These are phyloP conservation scores for Chytriomyces hyalinus DNA, from an alignment of 192 early-diverging fungal species.

Conservation along the genomic window DNA sequence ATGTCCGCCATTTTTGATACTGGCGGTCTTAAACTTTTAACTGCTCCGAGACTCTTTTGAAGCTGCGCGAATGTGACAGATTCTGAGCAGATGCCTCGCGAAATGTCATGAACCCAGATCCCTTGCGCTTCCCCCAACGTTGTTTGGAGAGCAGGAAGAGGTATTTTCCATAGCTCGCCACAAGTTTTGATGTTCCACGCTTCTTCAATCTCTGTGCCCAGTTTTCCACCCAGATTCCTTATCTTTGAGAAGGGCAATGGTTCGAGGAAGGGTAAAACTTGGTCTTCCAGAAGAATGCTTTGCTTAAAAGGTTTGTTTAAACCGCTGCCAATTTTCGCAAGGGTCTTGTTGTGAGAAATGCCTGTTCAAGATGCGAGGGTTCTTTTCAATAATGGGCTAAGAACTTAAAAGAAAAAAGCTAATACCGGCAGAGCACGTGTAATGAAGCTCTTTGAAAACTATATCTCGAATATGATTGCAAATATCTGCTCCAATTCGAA, in stretches of 20 bases:
- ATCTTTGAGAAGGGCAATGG: constrained; percentile 77
- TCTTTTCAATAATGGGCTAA: no score
- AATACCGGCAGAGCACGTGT: constrained; percentile 68
- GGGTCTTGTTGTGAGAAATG: constrained; percentile 83
- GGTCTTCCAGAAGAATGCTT: constrained; percentile 69
- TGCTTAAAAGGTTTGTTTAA: constrained; percentile 86
- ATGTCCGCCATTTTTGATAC: constrained; percentile 37
- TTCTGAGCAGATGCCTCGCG: constrained; percentile 63
- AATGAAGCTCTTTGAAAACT: constrained; percentile 71
- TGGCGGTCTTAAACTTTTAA: constrained; percentile 41
- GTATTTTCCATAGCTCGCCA: constrained; percentile 61
- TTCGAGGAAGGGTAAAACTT: constrained; percentile 66
- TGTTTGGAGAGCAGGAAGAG: constrained; percentile 51
- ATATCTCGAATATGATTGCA: constrained; percentile 67
- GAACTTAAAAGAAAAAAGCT: no score
- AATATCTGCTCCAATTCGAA: constrained; percentile 74
- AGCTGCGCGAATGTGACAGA: constrained; percentile 31
- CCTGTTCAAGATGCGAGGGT: no score
- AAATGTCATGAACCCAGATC: constrained; percentile 61
- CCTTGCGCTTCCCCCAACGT: constrained; percentile 62
- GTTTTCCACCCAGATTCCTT: constrained; percentile 80
- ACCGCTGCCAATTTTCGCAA: constrained; percentile 85
- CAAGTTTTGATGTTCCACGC: constrained; percentile 44
- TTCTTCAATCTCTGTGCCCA: constrained; percentile 73
- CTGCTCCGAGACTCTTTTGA: constrained; percentile 36